phyloP scores from a whole-genome alignment of 805 yeast species.

The Zygoascus bituminiphila region DNA sequence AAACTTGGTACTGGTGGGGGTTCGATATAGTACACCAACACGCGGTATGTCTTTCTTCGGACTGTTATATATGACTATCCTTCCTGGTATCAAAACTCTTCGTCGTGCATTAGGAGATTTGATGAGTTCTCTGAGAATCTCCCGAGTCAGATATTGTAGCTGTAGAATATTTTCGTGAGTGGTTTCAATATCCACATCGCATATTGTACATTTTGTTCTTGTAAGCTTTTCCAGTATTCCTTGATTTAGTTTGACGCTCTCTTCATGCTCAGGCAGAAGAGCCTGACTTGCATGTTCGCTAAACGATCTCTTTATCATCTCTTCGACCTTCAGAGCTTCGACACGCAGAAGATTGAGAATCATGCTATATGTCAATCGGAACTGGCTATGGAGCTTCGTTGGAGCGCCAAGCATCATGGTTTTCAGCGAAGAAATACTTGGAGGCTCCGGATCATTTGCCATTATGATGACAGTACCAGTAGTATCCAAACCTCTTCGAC shows the following conservation, averaged over 20 bases:
- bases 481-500: constrained; percentile 89
- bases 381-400: constrained; percentile 83
- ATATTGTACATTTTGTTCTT: constrained; percentile 28
- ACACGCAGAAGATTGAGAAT: constrained; percentile 81
- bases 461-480: constrained; percentile 93
- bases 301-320: constrained; percentile 93
- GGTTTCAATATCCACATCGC: constrained; percentile 38
- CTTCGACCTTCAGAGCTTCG: constrained; percentile 94
- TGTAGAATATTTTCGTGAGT: constrained; percentile 29
- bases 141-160: constrained; percentile 31
- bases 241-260: constrained; percentile 47
- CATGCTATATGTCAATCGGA: constrained; percentile 93
- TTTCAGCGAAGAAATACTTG: constrained; percentile 44
- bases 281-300: constrained; percentile 85
- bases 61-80: constrained; percentile 34
- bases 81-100: constrained; percentile 41
- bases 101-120: constrained; percentile 40
- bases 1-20: background rate
- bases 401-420: constrained; percentile 83
- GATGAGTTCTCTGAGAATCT: constrained; percentile 42
- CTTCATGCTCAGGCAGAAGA: constrained; percentile 76
- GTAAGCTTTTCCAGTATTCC: constrained; percentile 36
- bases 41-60: background rate
- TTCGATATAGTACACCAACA: background rate
- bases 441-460: constrained; percentile 39